Percentiles rank a stretch among this genome's conserved stretches.
These are phyloP conservation scores for Corchorus olitorius DNA, from an alignment of 345 rosid species.

Conservation along the genomic window DNA sequence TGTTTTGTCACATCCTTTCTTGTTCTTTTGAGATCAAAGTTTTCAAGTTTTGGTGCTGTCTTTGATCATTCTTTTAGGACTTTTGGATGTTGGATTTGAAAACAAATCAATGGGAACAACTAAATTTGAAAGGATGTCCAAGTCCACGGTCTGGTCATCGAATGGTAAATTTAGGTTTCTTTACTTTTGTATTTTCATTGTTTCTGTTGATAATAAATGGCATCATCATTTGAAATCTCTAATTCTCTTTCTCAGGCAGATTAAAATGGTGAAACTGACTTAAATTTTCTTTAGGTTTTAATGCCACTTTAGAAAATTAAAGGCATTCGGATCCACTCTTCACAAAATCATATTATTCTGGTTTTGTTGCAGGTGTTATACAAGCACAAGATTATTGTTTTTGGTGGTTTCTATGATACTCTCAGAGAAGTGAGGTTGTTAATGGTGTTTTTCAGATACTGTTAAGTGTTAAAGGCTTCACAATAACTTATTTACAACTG, in stretches of 20 bases:
- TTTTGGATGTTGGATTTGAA: slow-evolving; percentile 92
- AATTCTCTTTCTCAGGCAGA: not conserved
- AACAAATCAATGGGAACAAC: slow-evolving; percentile 95
- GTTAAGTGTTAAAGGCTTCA: slow-evolving; percentile 7
- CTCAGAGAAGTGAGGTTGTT: slow-evolving; percentile 99
- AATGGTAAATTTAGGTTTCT: slow-evolving; percentile 56
- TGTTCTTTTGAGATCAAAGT: not conserved
- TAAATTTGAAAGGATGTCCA: slow-evolving; percentile 88
- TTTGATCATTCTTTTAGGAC: slow-evolving; percentile 51
- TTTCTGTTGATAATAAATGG: slow-evolving; percentile 12
- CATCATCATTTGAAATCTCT: not conserved
- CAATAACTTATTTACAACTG: slow-evolving; percentile 13
- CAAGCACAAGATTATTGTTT: slow-evolving; percentile 90
- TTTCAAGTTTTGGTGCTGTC: not conserved
- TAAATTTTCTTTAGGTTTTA: not conserved
- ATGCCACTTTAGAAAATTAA: not conserved
- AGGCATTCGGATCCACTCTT: not conserved
- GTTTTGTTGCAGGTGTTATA: slow-evolving; percentile 70
- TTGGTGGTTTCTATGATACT: slow-evolving; percentile 98
- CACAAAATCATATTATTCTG: not conserved
- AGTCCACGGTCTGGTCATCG: slow-evolving; percentile 97
- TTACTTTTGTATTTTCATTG: slow-evolving; percentile 1
- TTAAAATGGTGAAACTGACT: not conserved
- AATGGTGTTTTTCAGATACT: slow-evolving; percentile 23
- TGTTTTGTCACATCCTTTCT: not conserved